Percentiles rank a stretch among this genome's conserved stretches.
phyloP scores from a whole-genome alignment of 2,329 filamentous ascomycete genomes.

The Helicocarpus griseus region DNA sequence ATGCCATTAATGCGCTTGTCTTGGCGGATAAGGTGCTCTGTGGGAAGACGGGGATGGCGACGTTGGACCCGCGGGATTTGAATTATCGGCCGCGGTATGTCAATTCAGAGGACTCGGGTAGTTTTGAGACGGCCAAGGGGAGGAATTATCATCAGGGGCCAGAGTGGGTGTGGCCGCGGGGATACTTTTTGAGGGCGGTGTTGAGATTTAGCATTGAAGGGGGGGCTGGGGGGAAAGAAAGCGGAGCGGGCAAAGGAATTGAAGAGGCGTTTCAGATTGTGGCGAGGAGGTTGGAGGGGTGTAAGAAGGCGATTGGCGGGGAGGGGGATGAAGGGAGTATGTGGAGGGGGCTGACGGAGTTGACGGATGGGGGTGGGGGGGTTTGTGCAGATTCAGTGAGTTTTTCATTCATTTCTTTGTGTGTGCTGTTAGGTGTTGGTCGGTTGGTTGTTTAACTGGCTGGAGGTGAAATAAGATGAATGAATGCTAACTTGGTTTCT shows the following conservation, averaged over 20 bases:
- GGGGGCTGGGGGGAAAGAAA: constrained; percentile 49
- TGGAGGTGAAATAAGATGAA: neutral
- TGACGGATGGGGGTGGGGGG: constrained; percentile 83
- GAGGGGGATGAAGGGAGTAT: constrained; percentile 61
- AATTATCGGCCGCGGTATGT: constrained; percentile 94
- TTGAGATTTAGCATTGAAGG: constrained; percentile 81
- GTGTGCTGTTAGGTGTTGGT: neutral
- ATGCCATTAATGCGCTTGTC: constrained; percentile 71
- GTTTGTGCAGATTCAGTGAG: constrained; percentile 80
- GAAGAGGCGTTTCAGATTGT: constrained; percentile 93
- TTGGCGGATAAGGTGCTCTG: constrained; percentile 70
- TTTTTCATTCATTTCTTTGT: constrained; percentile 17
- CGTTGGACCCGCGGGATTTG: constrained; percentile 79
- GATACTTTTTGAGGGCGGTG: constrained; percentile 86
- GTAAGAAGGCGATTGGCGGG: constrained; percentile 78
- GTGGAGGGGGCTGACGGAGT: constrained; percentile 86
- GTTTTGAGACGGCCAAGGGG: constrained; percentile 88
- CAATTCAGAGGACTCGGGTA: constrained; percentile 84
- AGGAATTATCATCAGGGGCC: constrained; percentile 97
- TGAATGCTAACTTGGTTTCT: constrained; percentile 10
- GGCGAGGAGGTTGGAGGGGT: constrained; percentile 68
- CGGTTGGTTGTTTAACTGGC: neutral
- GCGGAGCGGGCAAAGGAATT: constrained; percentile 24
- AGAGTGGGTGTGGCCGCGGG: constrained; percentile 96
- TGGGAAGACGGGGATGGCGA: constrained; percentile 90